phyloP scores from a whole-genome alignment of 2,329 filamentous ascomycete genomes.

The Aquanectria penicillioides region DNA sequence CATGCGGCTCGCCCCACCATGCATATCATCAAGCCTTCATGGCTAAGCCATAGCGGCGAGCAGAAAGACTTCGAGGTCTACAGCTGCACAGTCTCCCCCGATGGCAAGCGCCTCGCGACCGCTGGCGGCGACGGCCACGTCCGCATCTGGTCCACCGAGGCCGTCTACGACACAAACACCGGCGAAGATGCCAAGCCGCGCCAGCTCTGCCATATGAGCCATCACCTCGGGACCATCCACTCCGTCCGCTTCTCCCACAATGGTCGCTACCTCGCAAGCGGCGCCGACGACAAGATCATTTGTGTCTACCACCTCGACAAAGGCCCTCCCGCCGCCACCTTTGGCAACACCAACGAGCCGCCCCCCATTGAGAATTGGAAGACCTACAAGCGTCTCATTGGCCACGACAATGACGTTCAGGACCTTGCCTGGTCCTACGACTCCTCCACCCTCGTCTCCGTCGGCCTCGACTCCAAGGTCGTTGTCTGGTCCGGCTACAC shows the following conservation, averaged over 20 bases:
- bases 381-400: slow-evolving; percentile 90
- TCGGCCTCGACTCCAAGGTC: slow-evolving; percentile 96
- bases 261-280: slow-evolving; percentile 93
- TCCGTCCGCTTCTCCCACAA: slow-evolving; percentile 97
- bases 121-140: slow-evolving; percentile 98
- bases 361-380: slow-evolving; percentile 98
- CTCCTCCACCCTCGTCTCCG: slow-evolving; percentile 93
- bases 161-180: slow-evolving; percentile 82
- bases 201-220: slow-evolving; percentile 97
- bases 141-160: slow-evolving; percentile 96
- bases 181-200: slow-evolving; percentile 79
- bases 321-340: slow-evolving; percentile 80
- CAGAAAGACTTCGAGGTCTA: slow-evolving; percentile 99
- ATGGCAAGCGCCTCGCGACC: slow-evolving; percentile 90
- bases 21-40: slow-evolving; percentile 93
- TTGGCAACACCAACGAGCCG: slow-evolving; percentile 90
- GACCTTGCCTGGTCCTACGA: slow-evolving; percentile 97
- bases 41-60: slow-evolving; percentile 96
- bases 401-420: slow-evolving; percentile 98
- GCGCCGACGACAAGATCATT: slow-evolving; percentile 98
- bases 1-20: slow-evolving; percentile 56
- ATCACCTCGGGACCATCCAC: slow-evolving; percentile 97
- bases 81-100: slow-evolving; percentile 95
- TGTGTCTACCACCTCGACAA: slow-evolving; percentile 94
- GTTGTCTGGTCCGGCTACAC: slow-evolving; percentile 98